Conservation (phyloP, 768 basidiomycete genomes). For the Rubroboletus pulcherrimus region DNA sequence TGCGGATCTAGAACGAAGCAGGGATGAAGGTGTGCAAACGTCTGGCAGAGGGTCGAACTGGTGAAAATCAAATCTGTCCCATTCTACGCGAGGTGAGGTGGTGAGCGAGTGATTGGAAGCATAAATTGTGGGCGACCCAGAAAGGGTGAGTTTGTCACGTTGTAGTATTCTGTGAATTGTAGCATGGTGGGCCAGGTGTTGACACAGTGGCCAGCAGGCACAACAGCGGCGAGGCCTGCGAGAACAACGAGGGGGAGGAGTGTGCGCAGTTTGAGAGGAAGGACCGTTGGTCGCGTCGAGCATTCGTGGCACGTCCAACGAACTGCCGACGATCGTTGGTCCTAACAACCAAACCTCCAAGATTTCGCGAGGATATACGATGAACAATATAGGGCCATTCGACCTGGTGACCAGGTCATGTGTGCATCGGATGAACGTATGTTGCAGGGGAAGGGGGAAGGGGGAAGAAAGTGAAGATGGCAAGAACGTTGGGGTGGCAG, state of each 20-base stretch:
- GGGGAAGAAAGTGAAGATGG: not conserved
- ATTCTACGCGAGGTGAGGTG: conserved; percentile 5
- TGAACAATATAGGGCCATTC: not conserved
- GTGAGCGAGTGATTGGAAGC: too few relatives aligned
- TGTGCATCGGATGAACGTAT: not conserved
- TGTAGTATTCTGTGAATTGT: conserved; percentile 3
- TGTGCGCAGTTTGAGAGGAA: not conserved
- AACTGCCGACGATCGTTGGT: not conserved
- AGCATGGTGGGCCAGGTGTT: conserved; percentile 8
- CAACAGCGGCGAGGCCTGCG: not conserved
- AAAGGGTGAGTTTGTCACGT: not conserved
- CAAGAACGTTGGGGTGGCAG: not conserved
- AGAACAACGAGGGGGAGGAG: not conserved
- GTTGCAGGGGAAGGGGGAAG: not conserved
- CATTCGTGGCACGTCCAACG: not conserved
- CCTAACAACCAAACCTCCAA: too few relatives aligned
- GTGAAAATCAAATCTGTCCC: not conserved
- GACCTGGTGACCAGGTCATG: not conserved
- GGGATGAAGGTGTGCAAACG: too few relatives aligned
- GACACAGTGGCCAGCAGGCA: not conserved
- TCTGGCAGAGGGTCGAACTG: too few relatives aligned
- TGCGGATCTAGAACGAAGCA: too few relatives aligned
- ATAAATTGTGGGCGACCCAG: not conserved
- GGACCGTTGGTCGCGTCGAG: not conserved
- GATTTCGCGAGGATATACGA: not conserved